Evolutionary conservation across 2,329 filamentous ascomycete species (phyloP).

Genomic region (Epichloe uncinata): DNA sequence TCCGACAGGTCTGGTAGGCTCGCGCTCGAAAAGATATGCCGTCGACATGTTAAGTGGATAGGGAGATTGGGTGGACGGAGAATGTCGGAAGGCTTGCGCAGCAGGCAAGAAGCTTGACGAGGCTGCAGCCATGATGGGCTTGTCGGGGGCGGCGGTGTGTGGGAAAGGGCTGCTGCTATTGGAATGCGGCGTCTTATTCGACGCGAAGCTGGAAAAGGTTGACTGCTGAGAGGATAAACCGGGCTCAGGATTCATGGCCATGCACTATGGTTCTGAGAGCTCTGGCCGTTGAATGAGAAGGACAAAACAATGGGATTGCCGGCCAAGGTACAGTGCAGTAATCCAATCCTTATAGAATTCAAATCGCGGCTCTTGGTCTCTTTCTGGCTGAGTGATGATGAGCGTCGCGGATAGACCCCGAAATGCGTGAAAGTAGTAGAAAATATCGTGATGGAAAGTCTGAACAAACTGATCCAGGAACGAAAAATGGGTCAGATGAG

Average conservation of each 20-base stretch:
- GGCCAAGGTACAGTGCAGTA: too few species aligned
- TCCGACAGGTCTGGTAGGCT: slow-evolving; percentile 26
- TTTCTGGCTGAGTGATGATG: neutral
- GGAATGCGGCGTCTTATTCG: slow-evolving; percentile 12
- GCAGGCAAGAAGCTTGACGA: slow-evolving; percentile 24
- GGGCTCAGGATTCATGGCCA: slow-evolving; percentile 18
- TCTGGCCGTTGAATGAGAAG: neutral
- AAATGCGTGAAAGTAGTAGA: neutral
- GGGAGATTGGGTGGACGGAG: slow-evolving; percentile 17
- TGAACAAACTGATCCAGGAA: neutral
- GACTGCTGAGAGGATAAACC: slow-evolving; percentile 10
- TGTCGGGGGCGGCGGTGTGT: slow-evolving; percentile 15
- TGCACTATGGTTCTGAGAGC: slow-evolving; percentile 3
- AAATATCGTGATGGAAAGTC: too few species aligned
- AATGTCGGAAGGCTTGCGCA: slow-evolving; percentile 25
- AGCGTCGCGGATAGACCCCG: neutral
- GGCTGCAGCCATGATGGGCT: slow-evolving; percentile 29
- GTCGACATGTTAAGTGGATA: slow-evolving; percentile 21
- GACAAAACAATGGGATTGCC: too few species aligned
- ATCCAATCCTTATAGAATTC: neutral
- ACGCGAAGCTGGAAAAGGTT: slow-evolving; percentile 14
- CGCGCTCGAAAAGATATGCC: slow-evolving; percentile 24
- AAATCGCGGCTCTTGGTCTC: neutral
- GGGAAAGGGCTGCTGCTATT: slow-evolving; percentile 21
- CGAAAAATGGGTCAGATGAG: neutral